Evolutionary conservation across 768 basidiomycete species (phyloP), one percentile per base, ranked within the genome.

Genomic region (Hemileccinum rubropunctum): DNA sequence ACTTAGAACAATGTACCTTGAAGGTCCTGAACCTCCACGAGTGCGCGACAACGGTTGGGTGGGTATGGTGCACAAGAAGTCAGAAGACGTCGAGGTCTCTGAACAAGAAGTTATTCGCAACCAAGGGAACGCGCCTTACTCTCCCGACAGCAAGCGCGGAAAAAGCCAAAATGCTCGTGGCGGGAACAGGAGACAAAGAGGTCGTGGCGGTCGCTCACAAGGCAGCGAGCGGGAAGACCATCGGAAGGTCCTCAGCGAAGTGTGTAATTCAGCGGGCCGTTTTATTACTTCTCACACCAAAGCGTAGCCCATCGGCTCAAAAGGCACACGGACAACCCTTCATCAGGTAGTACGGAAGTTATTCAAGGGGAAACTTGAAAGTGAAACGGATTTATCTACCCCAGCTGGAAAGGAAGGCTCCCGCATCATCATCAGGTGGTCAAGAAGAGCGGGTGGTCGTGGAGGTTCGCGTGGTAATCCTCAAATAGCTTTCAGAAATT

Each of bases 331-430:
- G 23, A 91, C 91, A 2, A 80, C 81, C 3, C 77, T 98, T 52
- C 97, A 99, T 65, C 77, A 88, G 67, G 70, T 75, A 13, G 74
- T 99, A 42, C 82, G 97, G 50, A 82, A 86, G 56, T 65, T 90
- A 15, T 98, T 98, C 66, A 73, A 66, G 3, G 91, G 92, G 26
- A 89, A 88, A 59, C 77, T 98, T 45, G 88, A 95, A 46, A 90
- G 83, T 26, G 87, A 91, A 63, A 88, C 90, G 1, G 86, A 88
- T 55, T 69, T 71, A 17, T 73, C 75, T 36, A 54, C 66, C 12
- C 63, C 74, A 34, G 67, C 75, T 34, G 67, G 72, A 12, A 88
- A 84, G 27, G 83, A 83, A 41, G 89, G 89, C n/a, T 81, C 83
- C 30, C 76, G 83, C 30, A 85, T 97, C 54, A 75, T 78, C 15